Evolutionary conservation across 179 eudicot species (phyloP), one percentile per base, ranked within the genome.

Genomic region (Nepenthes alata): DNA sequence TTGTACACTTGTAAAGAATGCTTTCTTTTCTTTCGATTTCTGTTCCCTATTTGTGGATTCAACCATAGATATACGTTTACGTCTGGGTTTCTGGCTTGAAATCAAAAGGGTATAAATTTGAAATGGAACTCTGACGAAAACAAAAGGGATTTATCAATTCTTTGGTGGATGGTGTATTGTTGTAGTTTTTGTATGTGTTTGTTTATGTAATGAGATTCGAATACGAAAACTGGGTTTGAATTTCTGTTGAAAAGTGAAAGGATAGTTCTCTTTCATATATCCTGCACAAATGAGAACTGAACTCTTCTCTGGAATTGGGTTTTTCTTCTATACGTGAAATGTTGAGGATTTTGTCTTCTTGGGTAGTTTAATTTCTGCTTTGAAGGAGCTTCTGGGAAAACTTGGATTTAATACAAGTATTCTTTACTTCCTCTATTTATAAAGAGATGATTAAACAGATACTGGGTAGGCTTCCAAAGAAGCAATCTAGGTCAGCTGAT

Each of bases 51-150:
- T 74, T 11, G 44, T 51, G 64, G 52, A 14, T 56, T 39, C 8
- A 16, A 34, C 59, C 37, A 11, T 36, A n/a, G 39, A 35, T 39
- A n/a, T 44, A 5, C 8, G 38, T 3, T 62, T 48, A 10, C 15
- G 4, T 39, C 25, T 67, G 68, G 66, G 53, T 9, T 44, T 55
- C 55, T 37, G 36, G 13, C 61, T 60, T 11, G 37, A 64, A 49
- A 53, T 55, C 60, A 58, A 67, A 48, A 53, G 68, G 50, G 52
- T 58, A 59, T 47, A 49, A 47, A 49, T 69, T 74, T 73, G 37
- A 25, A 14, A 35, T 52, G 50, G 53, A 36, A 14, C 52, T 55
- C 2, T 62, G 16, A 49, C 37, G 62, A 37, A 39, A 53, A 7
- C 55, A 49, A 5, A n/a, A 50, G 47, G 11, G 2, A 44, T 44